Evolutionary conservation across 345 rosid species (phyloP).

Genomic region (Acer campestre): DNA sequence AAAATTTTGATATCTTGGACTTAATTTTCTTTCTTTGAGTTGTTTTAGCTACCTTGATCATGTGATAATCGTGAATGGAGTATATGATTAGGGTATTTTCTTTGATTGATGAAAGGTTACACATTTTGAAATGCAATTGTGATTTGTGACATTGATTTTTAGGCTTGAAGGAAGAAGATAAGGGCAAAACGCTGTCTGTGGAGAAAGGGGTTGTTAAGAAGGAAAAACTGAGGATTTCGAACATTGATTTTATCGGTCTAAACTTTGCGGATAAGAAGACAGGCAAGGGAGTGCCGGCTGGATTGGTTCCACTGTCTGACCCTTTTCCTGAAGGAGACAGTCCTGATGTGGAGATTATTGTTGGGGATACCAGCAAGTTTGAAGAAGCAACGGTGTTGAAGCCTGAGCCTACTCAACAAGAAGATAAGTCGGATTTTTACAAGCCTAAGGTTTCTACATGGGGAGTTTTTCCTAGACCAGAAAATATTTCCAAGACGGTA

Average conservation of each 20-base stretch:
- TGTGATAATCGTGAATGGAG: not conserved
- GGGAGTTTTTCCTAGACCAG: constrained; percentile 93
- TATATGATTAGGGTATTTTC: not conserved
- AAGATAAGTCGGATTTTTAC: constrained; percentile 56
- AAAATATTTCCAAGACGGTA: constrained; percentile 82
- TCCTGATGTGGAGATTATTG: constrained; percentile 85
- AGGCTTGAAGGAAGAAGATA: constrained; percentile 44
- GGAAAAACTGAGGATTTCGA: constrained; percentile 54
- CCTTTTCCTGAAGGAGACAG: constrained; percentile 59
- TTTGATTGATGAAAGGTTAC: not conserved
- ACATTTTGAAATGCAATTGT: constrained; percentile 9
- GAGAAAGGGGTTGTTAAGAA: constrained; percentile 37
- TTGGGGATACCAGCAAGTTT: constrained; percentile 73
- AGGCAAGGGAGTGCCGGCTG: constrained; percentile 75
- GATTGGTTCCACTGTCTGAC: constrained; percentile 62
- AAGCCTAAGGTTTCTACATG: constrained; percentile 90
- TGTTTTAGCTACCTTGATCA: not conserved
- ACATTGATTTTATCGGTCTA: constrained; percentile 80
- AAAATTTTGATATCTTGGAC: not conserved
- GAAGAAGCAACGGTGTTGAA: constrained; percentile 24
- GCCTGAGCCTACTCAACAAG: constrained; percentile 33
- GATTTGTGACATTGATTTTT: constrained; percentile 30
- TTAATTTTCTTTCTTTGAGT: not conserved
- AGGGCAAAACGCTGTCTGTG: constrained; percentile 22
- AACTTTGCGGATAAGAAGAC: constrained; percentile 76